Evolutionary conservation across 2,329 filamentous ascomycete species (phyloP).

Genomic region (Cladobotryum protrusum): DNA sequence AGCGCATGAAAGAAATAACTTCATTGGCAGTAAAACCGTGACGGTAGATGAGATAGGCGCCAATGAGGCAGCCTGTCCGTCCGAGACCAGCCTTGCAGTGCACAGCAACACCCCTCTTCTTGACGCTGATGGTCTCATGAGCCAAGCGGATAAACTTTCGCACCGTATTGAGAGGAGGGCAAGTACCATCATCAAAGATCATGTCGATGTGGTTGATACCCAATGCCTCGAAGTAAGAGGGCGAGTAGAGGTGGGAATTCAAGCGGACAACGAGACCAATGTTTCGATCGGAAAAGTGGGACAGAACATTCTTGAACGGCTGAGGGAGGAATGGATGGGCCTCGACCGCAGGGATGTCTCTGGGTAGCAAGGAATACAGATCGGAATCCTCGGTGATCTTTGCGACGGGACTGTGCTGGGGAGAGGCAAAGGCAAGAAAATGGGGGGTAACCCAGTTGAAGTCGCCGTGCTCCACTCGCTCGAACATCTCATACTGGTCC

Average conservation of each 20-base stretch:
- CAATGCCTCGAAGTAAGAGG: slow-evolving; percentile 92
- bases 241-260: slow-evolving; percentile 92
- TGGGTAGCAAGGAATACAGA: slow-evolving; percentile 67
- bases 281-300: slow-evolving; percentile 80
- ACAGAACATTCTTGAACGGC: slow-evolving; percentile 93
- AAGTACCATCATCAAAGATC: slow-evolving; percentile 99
- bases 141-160: slow-evolving; percentile 91
- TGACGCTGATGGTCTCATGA: slow-evolving; percentile 86
- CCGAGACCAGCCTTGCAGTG: slow-evolving; percentile 98
- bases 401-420: slow-evolving; percentile 71
- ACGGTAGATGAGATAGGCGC: slow-evolving; percentile 94
- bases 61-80: slow-evolving; percentile 91
- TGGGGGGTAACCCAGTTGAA: slow-evolving; percentile 99
- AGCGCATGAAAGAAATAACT: slow-evolving; percentile 96
- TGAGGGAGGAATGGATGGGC: slow-evolving; percentile 64
- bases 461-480: slow-evolving; percentile 95
- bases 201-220: slow-evolving; percentile 96
- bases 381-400: slow-evolving; percentile 68
- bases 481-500: slow-evolving; percentile 93
- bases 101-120: slow-evolving; percentile 89
- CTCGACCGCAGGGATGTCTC: slow-evolving; percentile 66
- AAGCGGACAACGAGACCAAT: slow-evolving; percentile 91
- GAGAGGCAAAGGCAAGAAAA: slow-evolving; percentile 94
- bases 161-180: slow-evolving; percentile 81
- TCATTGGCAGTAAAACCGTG: slow-evolving; percentile 97